phyloP scores from a whole-genome alignment of 2,329 filamentous ascomycete genomes.

The Fusarium robinianum region DNA sequence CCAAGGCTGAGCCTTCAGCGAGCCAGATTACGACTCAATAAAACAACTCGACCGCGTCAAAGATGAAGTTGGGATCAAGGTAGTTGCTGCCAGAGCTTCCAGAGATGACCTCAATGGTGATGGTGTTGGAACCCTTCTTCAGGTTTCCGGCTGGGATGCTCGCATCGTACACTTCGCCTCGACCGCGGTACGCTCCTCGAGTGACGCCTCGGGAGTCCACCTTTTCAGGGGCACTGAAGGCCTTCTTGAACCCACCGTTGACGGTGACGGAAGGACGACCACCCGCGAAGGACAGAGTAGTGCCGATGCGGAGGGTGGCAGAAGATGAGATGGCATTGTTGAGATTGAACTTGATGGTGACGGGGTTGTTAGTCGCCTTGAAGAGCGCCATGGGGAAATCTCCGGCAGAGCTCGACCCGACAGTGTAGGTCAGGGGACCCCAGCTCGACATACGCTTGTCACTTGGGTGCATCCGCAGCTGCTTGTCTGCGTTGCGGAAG shows the following conservation, averaged over 20 bases:
- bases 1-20: too few relatives aligned
- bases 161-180: conserved; percentile 67
- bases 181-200: conserved; percentile 66
- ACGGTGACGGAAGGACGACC: conserved; percentile 61
- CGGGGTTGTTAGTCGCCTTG: conserved; percentile 61
- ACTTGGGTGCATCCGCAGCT: conserved; percentile 70
- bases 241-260: conserved; percentile 55
- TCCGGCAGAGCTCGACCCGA: conserved; percentile 55
- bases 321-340: conserved; percentile 52
- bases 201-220: conserved; percentile 69
- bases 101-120: conserved; percentile 62
- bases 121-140: conserved; percentile 64
- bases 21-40: conserved; percentile 18
- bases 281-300: conserved; percentile 65
- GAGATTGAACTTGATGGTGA: conserved; percentile 65
- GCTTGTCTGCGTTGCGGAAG: conserved; percentile 69
- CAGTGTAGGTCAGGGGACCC: conserved; percentile 64
- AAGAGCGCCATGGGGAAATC: conserved; percentile 70
- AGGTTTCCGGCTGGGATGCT: conserved; percentile 63
- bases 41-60: conserved; percentile 37
- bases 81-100: conserved; percentile 60
- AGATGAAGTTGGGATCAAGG: conserved; percentile 59
- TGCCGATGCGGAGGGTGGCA: conserved; percentile 66
- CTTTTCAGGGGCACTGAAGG: conserved; percentile 58
- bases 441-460: conserved; percentile 67